Evolutionary conservation across 495 filamentous ascomycete species (phyloP).

Genomic region (Penicillium bovifimosum): DNA sequence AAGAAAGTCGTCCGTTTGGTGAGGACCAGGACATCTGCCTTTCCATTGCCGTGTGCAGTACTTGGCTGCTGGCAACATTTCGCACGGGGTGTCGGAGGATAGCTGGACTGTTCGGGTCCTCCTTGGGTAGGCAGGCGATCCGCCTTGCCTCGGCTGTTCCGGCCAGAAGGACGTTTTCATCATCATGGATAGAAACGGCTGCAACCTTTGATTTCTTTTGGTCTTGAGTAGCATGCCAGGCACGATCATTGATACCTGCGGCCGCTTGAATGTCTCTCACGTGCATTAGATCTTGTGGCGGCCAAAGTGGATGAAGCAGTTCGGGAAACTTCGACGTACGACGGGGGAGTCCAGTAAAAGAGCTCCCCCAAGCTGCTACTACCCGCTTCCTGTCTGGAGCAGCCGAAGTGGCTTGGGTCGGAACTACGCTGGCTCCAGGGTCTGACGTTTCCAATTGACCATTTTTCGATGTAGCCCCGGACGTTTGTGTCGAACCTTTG

Average conservation of each 20-base stretch:
- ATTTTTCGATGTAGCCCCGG: not conserved
- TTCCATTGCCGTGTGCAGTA: slow-evolving; percentile 28
- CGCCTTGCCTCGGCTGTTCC: slow-evolving; percentile 14
- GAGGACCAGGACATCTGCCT: slow-evolving; percentile 28
- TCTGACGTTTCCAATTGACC: not conserved
- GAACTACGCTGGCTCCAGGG: not conserved
- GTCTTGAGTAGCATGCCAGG: slow-evolving; percentile 4
- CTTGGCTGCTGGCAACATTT: slow-evolving; percentile 31
- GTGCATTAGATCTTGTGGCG: slow-evolving; percentile 58
- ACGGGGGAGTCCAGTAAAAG: slow-evolving; percentile 23
- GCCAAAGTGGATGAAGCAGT: slow-evolving; percentile 62
- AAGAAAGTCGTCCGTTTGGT: slow-evolving; percentile 2
- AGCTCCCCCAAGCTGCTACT: not conserved
- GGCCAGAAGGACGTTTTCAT: slow-evolving; percentile 31
- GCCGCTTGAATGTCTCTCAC: slow-evolving; percentile 25
- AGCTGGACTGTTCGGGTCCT: not conserved
- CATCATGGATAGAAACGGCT: slow-evolving; percentile 24
- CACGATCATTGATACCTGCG: not conserved
- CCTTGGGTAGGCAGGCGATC: not conserved
- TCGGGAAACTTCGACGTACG: slow-evolving; percentile 52
- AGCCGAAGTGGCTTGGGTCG: slow-evolving; percentile 15
- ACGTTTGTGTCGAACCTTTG: slow-evolving; percentile 28
- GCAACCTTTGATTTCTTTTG: slow-evolving; percentile 37
- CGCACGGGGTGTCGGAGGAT: slow-evolving; percentile 33
- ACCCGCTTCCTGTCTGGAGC: slow-evolving; percentile 8